Evolutionary conservation across 306 rosid genomes (phyloP).

Genomic region (Begonia loranthoides): DNA sequence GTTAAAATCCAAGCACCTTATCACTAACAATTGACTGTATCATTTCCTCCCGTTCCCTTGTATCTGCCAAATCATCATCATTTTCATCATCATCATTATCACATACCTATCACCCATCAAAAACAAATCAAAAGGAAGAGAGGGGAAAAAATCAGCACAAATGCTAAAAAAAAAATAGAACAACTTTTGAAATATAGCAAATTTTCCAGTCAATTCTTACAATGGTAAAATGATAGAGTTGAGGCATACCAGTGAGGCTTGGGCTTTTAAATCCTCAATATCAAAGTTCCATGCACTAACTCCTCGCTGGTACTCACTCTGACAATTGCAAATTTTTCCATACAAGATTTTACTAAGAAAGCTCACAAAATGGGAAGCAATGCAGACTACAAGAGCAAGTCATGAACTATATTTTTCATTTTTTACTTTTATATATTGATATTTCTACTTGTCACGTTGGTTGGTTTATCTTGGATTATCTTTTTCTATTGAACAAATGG

Average conservation of each 20-base stretch:
- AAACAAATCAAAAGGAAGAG: not conserved
- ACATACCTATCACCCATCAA: not conserved
- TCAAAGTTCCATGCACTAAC: conserved; percentile 99
- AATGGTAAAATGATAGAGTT: not conserved
- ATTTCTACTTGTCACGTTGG: too few species aligned
- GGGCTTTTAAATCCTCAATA: conserved; percentile 86
- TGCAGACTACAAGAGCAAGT: too few species aligned
- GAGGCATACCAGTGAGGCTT: conserved; percentile 77
- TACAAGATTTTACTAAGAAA: too few species aligned
- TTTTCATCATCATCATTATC: conserved; percentile 24
- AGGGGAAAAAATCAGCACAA: too few species aligned
- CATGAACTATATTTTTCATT: too few species aligned
- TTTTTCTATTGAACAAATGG: too few species aligned
- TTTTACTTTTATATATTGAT: too few species aligned
- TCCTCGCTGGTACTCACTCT: conserved; percentile 99
- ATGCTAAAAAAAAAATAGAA: too few species aligned
- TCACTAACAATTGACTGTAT: conserved; percentile 14
- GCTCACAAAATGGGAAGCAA: too few species aligned
- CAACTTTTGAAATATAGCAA: too few species aligned
- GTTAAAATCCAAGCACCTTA: not conserved
- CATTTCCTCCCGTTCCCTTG: conserved; percentile 56
- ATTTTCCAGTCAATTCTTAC: not conserved
- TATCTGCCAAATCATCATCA: conserved; percentile 51
- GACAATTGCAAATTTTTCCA: not conserved
- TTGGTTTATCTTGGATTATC: too few species aligned